These are phyloP conservation scores for Aphanomyces invadans DNA, from an alignment of 352 stramenopile genomes.

Conservation along the genomic window DNA sequence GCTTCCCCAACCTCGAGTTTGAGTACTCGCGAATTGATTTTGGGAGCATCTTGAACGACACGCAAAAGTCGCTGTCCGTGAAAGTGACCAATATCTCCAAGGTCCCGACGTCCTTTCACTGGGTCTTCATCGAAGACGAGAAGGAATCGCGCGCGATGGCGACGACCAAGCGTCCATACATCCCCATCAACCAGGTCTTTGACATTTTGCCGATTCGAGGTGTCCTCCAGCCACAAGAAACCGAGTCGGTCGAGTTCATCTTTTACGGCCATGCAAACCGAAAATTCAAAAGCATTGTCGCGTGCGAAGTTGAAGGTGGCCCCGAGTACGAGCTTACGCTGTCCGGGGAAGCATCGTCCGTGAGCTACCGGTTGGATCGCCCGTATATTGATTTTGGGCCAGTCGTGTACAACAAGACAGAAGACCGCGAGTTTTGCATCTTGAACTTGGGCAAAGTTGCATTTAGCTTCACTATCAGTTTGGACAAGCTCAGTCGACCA, in stretches of 20 bases:
- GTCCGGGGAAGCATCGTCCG: constrained; percentile 83
- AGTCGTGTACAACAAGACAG: constrained; percentile 88
- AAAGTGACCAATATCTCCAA: constrained; percentile 86
- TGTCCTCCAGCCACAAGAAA: constrained; percentile 75
- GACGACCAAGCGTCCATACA: constrained; percentile 74
- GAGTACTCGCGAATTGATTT: constrained; percentile 88
- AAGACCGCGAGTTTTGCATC: constrained; percentile 89
- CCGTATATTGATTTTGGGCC: constrained; percentile 89
- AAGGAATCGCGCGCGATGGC: constrained; percentile 45
- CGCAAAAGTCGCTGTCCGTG: constrained; percentile 82
- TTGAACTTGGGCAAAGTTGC: constrained; percentile 90
- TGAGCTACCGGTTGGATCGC: constrained; percentile 89
- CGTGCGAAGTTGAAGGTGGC: constrained; percentile 90
- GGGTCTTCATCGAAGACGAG: constrained; percentile 93
- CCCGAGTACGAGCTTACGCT: constrained; percentile 90
- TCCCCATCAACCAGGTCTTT: constrained; percentile 91
- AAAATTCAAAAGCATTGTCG: constrained; percentile 82
- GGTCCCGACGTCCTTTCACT: constrained; percentile 83
- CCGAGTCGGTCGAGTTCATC: constrained; percentile 88
- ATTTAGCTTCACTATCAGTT: constrained; percentile 72
- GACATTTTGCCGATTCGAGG: constrained; percentile 92
- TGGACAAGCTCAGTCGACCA: constrained; percentile 29
- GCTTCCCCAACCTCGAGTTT: constrained; percentile 92
- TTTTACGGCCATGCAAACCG: constrained; percentile 91
- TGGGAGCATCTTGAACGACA: constrained; percentile 93